Evolutionary conservation across 768 basidiomycete species (phyloP).

Genomic region (Tricholoma hemisulphureum): DNA sequence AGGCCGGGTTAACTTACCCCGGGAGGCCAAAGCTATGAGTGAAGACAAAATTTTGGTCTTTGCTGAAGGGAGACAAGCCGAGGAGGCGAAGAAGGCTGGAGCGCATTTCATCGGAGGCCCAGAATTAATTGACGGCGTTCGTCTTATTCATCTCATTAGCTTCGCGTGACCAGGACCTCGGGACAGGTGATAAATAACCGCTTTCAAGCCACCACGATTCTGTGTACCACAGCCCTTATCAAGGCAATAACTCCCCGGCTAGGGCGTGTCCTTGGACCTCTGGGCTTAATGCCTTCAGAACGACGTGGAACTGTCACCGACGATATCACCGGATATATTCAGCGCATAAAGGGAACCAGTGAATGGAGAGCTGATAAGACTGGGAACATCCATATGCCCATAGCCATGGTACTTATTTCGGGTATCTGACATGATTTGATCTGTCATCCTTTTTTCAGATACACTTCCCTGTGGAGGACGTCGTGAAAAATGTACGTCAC

Average conservation of each 20-base stretch:
- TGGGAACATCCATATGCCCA: slow-evolving; percentile 80
- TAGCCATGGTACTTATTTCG: slow-evolving; percentile 60
- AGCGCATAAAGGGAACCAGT: slow-evolving; percentile 72
- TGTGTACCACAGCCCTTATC: slow-evolving; percentile 80
- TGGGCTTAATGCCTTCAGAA: slow-evolving; percentile 93
- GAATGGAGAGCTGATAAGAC: slow-evolving; percentile 93
- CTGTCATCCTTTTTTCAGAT: slow-evolving; percentile 43
- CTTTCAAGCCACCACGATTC: slow-evolving; percentile 77
- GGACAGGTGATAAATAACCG: slow-evolving; percentile 71
- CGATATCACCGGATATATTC: slow-evolving; percentile 79
- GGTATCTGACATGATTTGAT: background rate
- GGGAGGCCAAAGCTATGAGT: slow-evolving; percentile 68
- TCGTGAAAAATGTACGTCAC: slow-evolving; percentile 74
- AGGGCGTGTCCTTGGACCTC: slow-evolving; percentile 77
- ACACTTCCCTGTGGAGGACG: slow-evolving; percentile 70
- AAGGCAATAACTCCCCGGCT: slow-evolving; percentile 76
- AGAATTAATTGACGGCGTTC: slow-evolving; percentile 83
- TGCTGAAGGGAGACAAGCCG: slow-evolving; percentile 79
- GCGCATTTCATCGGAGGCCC: slow-evolving; percentile 89
- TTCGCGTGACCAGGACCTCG: slow-evolving; percentile 6
- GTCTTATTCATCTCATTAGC: slow-evolving; percentile 27
- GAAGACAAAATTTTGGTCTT: slow-evolving; percentile 89
- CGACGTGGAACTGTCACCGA: slow-evolving; percentile 93
- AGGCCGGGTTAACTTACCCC: slow-evolving; percentile 83
- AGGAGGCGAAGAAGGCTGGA: slow-evolving; percentile 82